Evolutionary conservation across 75 land plant species (phyloP), one percentile per base, ranked within the genome.

Genomic region (Ceratopteris richardii): DNA sequence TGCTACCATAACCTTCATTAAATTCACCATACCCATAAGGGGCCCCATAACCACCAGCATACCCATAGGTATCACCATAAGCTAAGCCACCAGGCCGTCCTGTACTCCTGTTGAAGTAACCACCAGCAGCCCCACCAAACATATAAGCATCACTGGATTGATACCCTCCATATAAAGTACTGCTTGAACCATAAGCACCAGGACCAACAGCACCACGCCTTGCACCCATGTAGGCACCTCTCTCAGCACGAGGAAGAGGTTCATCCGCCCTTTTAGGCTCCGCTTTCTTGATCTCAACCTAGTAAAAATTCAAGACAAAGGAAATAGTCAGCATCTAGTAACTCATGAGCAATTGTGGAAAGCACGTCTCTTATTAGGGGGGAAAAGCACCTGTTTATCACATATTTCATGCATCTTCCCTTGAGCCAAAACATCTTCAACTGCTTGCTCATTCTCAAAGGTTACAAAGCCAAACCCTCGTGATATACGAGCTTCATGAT

Each of bases 391-490:
- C 96, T 93, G 80, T 51, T 77, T 59, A 29, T 96, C 98, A 54
- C 78, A 79, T 55, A 93, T 54, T 36, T 93, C 98, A 68, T 80
- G 65, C 79, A 78, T 89, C 54, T 82, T 88, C 12, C 98, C 90
- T 7, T 82, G 82, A 0, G 83, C 57, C 58, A 92, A 67, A 18
- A 89, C 46, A 29, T 81, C 81, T 58, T 92, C 97, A 27, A 92
- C 97, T 54, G 50, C 65, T 56, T 82, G 68, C 21, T 92, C 97
- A 39, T 58, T 73, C 40, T 92, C 97, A 75, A 88, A 92, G 9
- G 81, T 66, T 14, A 92, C 61, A 66, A 92, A 92, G 1, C 96
- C 97, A 78, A 92, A 92, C 0, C 97, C 97, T 29, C 96, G 77
- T 58, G 97, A 89, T 0, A 87, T 71, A 17, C 75, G 82, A 37